These are phyloP conservation scores for Chaetomium fimeti DNA, from an alignment of 495 filamentous ascomycete genomes.

Conservation along the genomic window DNA sequence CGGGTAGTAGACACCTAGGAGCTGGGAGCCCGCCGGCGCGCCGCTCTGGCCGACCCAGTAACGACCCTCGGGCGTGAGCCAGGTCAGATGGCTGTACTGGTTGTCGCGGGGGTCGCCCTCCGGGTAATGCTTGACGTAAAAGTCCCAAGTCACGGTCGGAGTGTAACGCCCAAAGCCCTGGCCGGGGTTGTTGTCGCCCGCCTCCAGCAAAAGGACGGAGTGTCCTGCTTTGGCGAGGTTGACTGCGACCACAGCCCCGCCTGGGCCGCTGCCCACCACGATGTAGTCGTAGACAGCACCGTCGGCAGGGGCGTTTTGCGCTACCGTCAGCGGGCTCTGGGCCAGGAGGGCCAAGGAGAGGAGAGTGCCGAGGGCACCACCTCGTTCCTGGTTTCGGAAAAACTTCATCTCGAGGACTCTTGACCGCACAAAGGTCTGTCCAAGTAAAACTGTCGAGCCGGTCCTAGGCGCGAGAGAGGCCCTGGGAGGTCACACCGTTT, in stretches of 20 bases:
- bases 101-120: slow-evolving; percentile 11
- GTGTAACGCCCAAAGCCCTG: slow-evolving; percentile 10
- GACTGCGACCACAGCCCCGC: background rate
- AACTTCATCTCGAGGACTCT: slow-evolving; percentile 16
- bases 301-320: slow-evolving; percentile 15
- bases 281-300: slow-evolving; percentile 24
- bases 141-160: slow-evolving; percentile 8
- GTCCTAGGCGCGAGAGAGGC: background rate
- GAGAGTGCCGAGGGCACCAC: slow-evolving; percentile 7
- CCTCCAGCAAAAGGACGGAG: background rate
- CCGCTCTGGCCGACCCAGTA: slow-evolving; percentile 14
- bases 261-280: slow-evolving; percentile 4
- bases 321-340: slow-evolving; percentile 1
- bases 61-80: slow-evolving; percentile 6
- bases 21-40: slow-evolving; percentile 8
- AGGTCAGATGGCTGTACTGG: slow-evolving; percentile 14
- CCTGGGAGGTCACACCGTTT: background rate
- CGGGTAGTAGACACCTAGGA: slow-evolving; percentile 10
- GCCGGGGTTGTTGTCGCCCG: slow-evolving; percentile 9
- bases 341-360: slow-evolving; percentile 17
- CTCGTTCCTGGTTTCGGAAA: slow-evolving; percentile 1
- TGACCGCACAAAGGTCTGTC: background rate
- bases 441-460: too few relatives aligned
- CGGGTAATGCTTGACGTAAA: slow-evolving; percentile 16
- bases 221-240: slow-evolving; percentile 12